Evolutionary conservation across 352 stramenopile genomes (phyloP).

Genomic region (Phytophthora chlamydospora): DNA sequence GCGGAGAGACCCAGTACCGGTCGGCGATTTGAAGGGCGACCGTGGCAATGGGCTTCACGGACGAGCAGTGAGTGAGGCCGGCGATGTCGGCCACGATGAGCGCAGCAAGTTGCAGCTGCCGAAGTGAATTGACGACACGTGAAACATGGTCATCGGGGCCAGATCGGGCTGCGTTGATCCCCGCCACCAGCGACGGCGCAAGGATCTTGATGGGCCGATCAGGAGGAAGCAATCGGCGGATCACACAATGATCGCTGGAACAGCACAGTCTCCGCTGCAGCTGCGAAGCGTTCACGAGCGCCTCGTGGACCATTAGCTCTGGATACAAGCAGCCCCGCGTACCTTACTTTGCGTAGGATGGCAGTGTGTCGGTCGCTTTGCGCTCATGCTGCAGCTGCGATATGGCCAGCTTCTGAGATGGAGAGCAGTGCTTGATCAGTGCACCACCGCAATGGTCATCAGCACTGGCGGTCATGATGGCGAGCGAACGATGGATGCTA

Average conservation of each 20-base stretch:
- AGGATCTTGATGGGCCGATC: background rate
- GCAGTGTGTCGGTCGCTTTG: background rate
- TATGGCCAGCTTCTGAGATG: background rate
- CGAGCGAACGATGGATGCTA: too few relatives aligned
- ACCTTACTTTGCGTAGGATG: background rate
- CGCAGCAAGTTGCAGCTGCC: background rate
- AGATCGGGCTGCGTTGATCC: constrained; percentile 1
- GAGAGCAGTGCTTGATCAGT: background rate
- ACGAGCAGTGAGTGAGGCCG: constrained; percentile 8
- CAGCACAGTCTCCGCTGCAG: constrained; percentile 1
- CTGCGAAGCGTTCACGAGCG: constrained; percentile 2
- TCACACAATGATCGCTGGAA: too few relatives aligned
- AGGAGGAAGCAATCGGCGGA: constrained; percentile 1
- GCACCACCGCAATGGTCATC: constrained; percentile 6
- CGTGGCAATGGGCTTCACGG: constrained; percentile 2
- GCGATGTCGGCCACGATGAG: constrained; percentile 8
- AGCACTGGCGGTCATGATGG: too few relatives aligned
- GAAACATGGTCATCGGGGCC: background rate
- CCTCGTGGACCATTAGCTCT: constrained; percentile 6
- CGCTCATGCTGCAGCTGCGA: constrained; percentile 4
- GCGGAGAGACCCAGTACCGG: background rate
- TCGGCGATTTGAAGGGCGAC: constrained; percentile 10
- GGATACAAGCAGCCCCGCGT: background rate
- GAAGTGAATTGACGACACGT: constrained; percentile 9
- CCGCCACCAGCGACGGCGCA: background rate